These are phyloP conservation scores for Alloteropsis semialata DNA, from an alignment of 176 grass and related monocot genomes.

Conservation along the genomic window DNA sequence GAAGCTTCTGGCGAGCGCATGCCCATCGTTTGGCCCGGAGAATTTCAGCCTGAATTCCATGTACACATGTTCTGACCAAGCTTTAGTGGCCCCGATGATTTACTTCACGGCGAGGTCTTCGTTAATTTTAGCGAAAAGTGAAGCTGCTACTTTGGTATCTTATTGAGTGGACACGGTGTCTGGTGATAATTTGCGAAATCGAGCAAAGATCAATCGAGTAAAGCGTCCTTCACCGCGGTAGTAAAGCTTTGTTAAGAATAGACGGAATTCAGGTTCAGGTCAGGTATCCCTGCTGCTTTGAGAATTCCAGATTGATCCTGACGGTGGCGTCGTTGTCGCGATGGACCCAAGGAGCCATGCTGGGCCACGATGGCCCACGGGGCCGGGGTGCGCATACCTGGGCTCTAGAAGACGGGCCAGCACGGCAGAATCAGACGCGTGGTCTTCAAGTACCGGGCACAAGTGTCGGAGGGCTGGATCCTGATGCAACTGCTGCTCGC, in stretches of 20 bases:
- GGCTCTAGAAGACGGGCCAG: conserved; percentile 33
- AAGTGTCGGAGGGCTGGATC: neutral
- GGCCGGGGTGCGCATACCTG: neutral
- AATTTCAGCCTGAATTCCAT: neutral
- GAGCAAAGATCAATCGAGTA: neutral
- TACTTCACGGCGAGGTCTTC: no score
- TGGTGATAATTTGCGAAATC: neutral
- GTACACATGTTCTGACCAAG: conserved; percentile 21
- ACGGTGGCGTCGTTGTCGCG: neutral
- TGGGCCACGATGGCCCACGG: conserved; percentile 13
- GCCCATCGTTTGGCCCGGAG: neutral
- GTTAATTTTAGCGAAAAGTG: neutral
- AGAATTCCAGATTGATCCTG: neutral
- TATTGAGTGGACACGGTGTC: neutral
- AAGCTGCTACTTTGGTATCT: no score
- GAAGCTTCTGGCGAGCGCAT: conserved; percentile 11
- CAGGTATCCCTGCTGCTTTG: neutral
- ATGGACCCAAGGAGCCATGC: neutral
- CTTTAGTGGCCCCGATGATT: no score
- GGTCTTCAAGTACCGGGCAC: neutral
- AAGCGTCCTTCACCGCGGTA: neutral
- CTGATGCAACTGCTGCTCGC: neutral
- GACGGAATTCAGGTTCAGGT: neutral
- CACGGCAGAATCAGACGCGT: neutral
- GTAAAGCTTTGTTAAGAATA: neutral